These are phyloP conservation scores for Lanzia echinophila DNA, from an alignment of 2,329 filamentous ascomycete species.

Conservation along the genomic window DNA sequence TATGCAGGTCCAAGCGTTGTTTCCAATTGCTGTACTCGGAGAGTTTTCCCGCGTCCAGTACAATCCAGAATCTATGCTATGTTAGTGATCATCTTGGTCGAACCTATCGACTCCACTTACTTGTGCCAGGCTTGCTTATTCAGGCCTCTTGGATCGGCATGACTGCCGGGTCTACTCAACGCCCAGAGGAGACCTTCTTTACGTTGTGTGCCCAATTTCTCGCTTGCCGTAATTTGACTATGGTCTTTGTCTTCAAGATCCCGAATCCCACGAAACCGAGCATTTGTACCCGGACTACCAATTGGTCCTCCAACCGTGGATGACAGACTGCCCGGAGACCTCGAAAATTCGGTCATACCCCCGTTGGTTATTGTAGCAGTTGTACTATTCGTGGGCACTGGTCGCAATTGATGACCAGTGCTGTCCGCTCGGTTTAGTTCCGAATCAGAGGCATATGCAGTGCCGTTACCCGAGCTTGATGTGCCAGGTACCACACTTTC, in stretches of 20 bases:
- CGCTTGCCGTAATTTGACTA: conserved; percentile 43
- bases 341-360: conserved; percentile 33
- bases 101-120: conserved; percentile 45
- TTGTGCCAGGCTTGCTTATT: conserved; percentile 99
- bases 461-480: conserved; percentile 23
- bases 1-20: conserved; percentile 90
- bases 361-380: conserved; percentile 29
- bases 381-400: conserved; percentile 39
- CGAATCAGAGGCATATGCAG: conserved; percentile 51
- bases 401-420: conserved; percentile 48
- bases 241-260: conserved; percentile 81
- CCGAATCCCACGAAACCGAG: conserved; percentile 82
- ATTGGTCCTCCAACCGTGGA: conserved; percentile 31
- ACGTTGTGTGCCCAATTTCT: conserved; percentile 60
- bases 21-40: conserved; percentile 99
- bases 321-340: conserved; percentile 51
- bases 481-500: conserved; percentile 30
- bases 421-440: conserved; percentile 70
- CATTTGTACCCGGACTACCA: conserved; percentile 45
- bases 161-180: conserved; percentile 82
- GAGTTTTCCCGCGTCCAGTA: conserved; percentile 90
- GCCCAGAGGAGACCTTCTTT: conserved; percentile 97
- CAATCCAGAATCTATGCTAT: conserved; percentile 81
- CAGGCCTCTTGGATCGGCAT: conserved; percentile 89
- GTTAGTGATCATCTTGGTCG: conserved; percentile 25